Evolutionary conservation across 805 yeast genomes (phyloP).

Genomic region (Saitoella complicata): DNA sequence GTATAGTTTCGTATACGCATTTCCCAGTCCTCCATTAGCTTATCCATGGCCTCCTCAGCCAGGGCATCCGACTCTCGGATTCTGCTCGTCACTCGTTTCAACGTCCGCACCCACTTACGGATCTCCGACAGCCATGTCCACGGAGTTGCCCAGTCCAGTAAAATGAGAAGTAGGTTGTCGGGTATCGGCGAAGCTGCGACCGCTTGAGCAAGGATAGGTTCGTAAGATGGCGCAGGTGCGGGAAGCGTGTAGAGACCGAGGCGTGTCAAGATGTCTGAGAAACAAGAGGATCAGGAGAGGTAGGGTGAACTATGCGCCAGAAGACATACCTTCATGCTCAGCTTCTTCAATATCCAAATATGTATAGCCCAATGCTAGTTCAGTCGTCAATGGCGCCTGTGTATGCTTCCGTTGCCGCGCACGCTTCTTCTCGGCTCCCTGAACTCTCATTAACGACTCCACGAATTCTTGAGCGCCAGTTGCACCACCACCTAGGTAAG

Average conservation of each 20-base stretch:
- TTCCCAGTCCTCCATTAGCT: slow-evolving; percentile 6
- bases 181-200: slow-evolving; percentile 3
- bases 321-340: slow-evolving; percentile 12
- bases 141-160: slow-evolving; percentile 11
- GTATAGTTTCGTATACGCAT: background rate
- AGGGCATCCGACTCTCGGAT: slow-evolving; percentile 5
- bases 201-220: slow-evolving; percentile 4
- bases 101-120: slow-evolving; percentile 4
- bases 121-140: slow-evolving; percentile 10
- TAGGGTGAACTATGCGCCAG: background rate
- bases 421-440: too few species aligned
- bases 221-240: slow-evolving; percentile 1
- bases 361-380: slow-evolving; percentile 16
- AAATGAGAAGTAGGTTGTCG: slow-evolving; percentile 4
- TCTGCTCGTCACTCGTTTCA: slow-evolving; percentile 3
- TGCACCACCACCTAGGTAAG: too few species aligned
- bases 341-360: slow-evolving; percentile 15
- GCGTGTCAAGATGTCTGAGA: slow-evolving; percentile 6
- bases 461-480: too few species aligned
- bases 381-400: slow-evolving; percentile 6
- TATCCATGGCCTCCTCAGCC: slow-evolving; percentile 9
- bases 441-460: too few species aligned
- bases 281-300: too few species aligned
- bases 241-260: slow-evolving; percentile 9
- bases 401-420: too few species aligned